Percentiles rank a stretch among this genome's conserved stretches.
These are phyloP conservation scores for Solanum etuberosum DNA, from an alignment of 257 asterid genomes.

Conservation along the genomic window DNA sequence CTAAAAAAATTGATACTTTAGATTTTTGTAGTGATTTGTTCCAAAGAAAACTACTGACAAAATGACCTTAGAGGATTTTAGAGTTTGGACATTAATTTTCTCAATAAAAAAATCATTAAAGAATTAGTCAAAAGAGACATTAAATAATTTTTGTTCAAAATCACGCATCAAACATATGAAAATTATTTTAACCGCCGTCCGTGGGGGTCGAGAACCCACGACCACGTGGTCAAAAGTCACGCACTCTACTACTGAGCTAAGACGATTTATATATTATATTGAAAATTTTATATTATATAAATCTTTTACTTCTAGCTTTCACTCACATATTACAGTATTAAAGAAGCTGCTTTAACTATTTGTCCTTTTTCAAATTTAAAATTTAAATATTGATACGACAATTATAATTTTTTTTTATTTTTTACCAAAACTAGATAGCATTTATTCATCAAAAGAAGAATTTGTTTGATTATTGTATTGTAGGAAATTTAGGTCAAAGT, in stretches of 20 bases:
- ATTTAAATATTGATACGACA: no score
- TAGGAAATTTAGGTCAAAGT: neutral
- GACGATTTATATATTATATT: constrained; percentile 24
- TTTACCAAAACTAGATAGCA: no score
- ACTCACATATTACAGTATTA: accelerated
- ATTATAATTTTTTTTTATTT: no score
- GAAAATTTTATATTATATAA: no score
- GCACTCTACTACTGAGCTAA: constrained; percentile 98
- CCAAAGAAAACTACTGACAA: neutral
- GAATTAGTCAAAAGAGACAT: no score
- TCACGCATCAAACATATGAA: no score
- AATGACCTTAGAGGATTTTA: neutral
- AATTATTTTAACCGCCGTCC: no score
- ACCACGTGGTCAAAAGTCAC: constrained; percentile 99
- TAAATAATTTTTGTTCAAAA: no score
- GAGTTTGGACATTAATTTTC: neutral
- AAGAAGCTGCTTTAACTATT: neutral
- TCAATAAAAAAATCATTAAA: no score
- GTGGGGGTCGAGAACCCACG: constrained; percentile 55
- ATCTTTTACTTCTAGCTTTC: neutral
- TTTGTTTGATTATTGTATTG: neutral
- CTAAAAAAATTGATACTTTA: no score
- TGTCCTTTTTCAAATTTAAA: neutral
- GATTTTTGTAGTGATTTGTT: neutral
- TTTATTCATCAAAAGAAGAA: no score